Conservation (phyloP, 2,329 filamentous ascomycete genomes). For the Colletotrichum abscissum region DNA sequence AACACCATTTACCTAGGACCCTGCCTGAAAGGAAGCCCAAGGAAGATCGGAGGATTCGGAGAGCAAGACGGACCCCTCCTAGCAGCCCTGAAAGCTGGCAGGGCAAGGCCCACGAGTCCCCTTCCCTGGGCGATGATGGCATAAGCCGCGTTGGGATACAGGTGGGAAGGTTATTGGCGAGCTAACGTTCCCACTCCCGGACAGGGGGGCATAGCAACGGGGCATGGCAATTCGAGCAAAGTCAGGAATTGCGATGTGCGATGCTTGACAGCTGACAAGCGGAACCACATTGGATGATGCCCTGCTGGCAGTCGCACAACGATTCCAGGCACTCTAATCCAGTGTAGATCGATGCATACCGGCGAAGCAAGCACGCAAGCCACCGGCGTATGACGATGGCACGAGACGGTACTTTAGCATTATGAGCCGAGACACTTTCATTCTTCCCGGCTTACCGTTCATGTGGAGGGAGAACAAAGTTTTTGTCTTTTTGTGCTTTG, state of each 20-base stretch:
- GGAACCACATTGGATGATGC: neutral
- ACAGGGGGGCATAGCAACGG: neutral
- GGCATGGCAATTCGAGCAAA: slow-evolving; percentile 19
- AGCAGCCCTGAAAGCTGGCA: neutral
- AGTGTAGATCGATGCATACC: neutral
- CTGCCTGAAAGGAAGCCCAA: neutral
- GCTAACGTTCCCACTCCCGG: slow-evolving; percentile 20
- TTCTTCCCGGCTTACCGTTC: neutral
- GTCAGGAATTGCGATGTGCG: slow-evolving; percentile 22
- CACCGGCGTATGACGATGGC: slow-evolving; percentile 4
- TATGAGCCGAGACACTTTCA: slow-evolving; percentile 20
- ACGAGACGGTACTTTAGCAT: slow-evolving; percentile 5
- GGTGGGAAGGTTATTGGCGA: slow-evolving; percentile 8
- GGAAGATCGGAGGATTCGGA: slow-evolving; percentile 8
- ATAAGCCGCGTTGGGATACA: slow-evolving; percentile 19
- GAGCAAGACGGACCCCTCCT: slow-evolving; percentile 5
- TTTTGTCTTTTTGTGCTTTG: neutral
- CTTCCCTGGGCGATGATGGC: slow-evolving; percentile 9
- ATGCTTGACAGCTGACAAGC: slow-evolving; percentile 15
- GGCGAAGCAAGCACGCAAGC: neutral
- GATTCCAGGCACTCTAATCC: neutral
- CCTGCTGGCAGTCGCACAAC: neutral
- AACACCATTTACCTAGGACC: neutral
- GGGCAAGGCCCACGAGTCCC: slow-evolving; percentile 2
- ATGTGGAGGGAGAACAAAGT: slow-evolving; percentile 2